A percentile compares a stretch with the other conserved stretches of the same genome.
Conservation (phyloP, 495 filamentous ascomycete species). For the Aspergillus indologenus region DNA sequence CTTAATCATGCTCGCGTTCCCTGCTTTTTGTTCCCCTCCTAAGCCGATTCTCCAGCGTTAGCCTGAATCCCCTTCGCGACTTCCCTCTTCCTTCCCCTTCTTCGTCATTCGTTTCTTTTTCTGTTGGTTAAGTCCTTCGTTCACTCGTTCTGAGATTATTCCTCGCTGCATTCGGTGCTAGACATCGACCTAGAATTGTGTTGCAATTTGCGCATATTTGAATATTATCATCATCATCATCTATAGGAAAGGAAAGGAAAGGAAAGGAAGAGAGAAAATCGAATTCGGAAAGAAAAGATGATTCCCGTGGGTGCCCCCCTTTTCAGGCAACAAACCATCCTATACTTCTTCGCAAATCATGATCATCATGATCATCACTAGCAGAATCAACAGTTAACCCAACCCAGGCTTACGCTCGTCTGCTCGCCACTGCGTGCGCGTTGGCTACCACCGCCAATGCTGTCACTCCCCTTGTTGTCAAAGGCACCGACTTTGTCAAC, state of each 20-base stretch:
- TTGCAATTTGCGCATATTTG: no score
- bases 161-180: conserved; percentile 17
- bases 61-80: neutral
- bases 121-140: conserved; percentile 5
- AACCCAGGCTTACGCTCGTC: conserved; percentile 31
- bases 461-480: conserved; percentile 67
- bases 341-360: neutral
- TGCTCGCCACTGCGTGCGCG: conserved; percentile 41
- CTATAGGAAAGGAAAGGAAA: neutral
- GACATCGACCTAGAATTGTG: conserved; percentile 12
- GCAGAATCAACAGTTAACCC: conserved; percentile 3
- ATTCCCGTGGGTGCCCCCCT: conserved; percentile 10
- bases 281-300: conserved; percentile 8
- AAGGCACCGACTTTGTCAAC: conserved; percentile 82
- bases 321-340: neutral
- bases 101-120: conserved; percentile 5
- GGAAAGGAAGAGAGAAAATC: neutral
- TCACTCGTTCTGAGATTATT: conserved; percentile 9
- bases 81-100: conserved; percentile 5
- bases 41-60: neutral
- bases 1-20: neutral
- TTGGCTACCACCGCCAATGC: conserved; percentile 56
- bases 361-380: neutral
- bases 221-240: neutral
- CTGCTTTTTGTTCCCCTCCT: neutral